Percentiles rank a stretch among this genome's conserved stretches.
Conservation (phyloP, 495 filamentous ascomycete species). For the Pyrenula aspistea region DNA sequence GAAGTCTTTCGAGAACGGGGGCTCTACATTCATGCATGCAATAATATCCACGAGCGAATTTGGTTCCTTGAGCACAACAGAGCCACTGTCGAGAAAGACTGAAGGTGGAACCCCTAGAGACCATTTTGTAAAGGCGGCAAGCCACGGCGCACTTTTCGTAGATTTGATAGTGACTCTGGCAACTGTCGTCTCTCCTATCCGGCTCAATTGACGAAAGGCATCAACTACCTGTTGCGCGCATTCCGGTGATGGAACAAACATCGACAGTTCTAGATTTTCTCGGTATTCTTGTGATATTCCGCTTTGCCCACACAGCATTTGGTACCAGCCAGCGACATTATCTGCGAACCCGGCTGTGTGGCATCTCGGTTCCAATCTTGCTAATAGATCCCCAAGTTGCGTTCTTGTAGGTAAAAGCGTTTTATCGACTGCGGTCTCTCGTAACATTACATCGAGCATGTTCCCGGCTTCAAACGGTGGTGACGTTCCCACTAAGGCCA, state of each 20-base stretch:
- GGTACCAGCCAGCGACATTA: neutral
- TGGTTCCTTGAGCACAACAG: neutral
- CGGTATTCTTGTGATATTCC: neutral
- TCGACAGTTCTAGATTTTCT: neutral
- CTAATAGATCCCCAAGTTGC: neutral
- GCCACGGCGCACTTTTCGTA: neutral
- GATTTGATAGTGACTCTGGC: neutral
- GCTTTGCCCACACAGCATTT: neutral
- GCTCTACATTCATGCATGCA: neutral
- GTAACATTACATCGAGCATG: neutral
- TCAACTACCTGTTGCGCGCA: neutral
- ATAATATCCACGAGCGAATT: neutral
- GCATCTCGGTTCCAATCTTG: neutral
- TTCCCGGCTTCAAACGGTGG: neutral
- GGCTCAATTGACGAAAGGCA: neutral
- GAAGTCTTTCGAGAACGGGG: neutral
- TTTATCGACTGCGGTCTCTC: neutral
- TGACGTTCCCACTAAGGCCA: neutral
- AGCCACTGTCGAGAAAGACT: neutral
- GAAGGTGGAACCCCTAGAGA: neutral
- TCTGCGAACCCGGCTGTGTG: neutral
- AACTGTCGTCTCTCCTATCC: neutral
- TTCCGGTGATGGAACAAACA: neutral
- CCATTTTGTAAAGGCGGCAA: neutral
- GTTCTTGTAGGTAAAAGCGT: neutral